Conservation (phyloP, 116 monocot genomes). For the Posidonia oceanica region DNA sequence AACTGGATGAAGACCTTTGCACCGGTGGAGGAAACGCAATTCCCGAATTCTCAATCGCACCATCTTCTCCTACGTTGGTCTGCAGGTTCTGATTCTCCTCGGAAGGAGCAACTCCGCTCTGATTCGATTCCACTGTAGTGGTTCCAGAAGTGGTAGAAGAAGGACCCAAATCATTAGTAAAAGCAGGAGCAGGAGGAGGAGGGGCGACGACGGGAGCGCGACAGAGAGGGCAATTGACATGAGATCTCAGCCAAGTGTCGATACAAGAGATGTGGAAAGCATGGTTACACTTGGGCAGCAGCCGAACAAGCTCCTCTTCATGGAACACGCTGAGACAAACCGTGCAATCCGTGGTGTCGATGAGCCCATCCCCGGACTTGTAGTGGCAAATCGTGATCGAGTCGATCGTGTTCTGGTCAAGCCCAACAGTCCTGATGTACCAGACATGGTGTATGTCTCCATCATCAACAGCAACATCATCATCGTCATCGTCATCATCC, state of each 20-base stretch:
- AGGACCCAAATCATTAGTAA: neutral
- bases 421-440: slow-evolving; percentile 66
- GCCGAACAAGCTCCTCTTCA: slow-evolving; percentile 60
- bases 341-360: slow-evolving; percentile 54
- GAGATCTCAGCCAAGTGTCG: slow-evolving; percentile 77
- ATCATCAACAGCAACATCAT: neutral
- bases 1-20: neutral
- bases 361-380: slow-evolving; percentile 26
- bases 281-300: slow-evolving; percentile 78
- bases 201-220: slow-evolving; percentile 38
- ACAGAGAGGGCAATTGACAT: slow-evolving; percentile 85
- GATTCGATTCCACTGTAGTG: neutral
- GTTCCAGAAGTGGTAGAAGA: neutral
- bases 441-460: slow-evolving; percentile 54
- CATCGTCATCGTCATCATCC: neutral
- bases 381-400: slow-evolving; percentile 44
- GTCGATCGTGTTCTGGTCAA: slow-evolving; percentile 54
- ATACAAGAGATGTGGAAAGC: slow-evolving; percentile 80
- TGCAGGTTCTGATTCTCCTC: neutral
- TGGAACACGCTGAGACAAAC: slow-evolving; percentile 75
- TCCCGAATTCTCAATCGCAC: neutral
- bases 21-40: neutral
- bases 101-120: neutral
- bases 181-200: neutral
- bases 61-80: neutral